Conservation (phyloP, 805 yeast genomes). For the Candida suzukii region DNA sequence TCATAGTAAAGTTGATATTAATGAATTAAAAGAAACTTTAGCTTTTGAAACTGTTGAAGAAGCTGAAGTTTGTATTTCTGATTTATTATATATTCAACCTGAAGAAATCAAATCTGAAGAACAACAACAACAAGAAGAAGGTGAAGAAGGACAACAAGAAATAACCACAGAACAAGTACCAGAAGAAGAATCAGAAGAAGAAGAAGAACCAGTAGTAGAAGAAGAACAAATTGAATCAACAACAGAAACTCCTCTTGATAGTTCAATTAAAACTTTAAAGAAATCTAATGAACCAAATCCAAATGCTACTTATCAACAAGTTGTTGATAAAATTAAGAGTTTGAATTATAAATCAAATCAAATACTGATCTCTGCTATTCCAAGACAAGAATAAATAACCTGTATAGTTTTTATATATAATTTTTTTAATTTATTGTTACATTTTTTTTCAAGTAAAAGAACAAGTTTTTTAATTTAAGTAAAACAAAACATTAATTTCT, state of each 20-base stretch:
- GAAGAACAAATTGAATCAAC: too few species aligned
- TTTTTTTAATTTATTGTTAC: not conserved
- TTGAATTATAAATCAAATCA: conserved; percentile 54
- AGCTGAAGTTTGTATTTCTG: conserved; percentile 46
- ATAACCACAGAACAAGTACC: not conserved
- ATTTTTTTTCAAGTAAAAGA: not conserved
- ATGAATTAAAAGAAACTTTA: conserved; percentile 11
- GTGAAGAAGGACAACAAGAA: conserved; percentile 6
- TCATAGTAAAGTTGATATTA: conserved; percentile 32
- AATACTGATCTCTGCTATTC: conserved; percentile 38
- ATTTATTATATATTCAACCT: conserved; percentile 24
- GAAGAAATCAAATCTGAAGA: not conserved
- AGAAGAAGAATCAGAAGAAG: not conserved
- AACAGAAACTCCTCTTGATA: not conserved
- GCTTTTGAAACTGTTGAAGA: conserved; percentile 28
- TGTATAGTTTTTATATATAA: not conserved
- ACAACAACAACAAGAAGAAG: not conserved
- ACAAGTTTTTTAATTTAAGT: too few species aligned
- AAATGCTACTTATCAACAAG: conserved; percentile 53
- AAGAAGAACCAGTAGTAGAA: not conserved
- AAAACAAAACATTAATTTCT: too few species aligned
- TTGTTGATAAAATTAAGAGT: conserved; percentile 62
- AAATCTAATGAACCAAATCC: conserved; percentile 12
- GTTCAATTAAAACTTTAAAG: not conserved
- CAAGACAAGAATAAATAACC: conserved; percentile 11